These are phyloP conservation scores for Oryza nivara DNA, from an alignment of 176 grass and related monocot genomes.

Conservation along the genomic window DNA sequence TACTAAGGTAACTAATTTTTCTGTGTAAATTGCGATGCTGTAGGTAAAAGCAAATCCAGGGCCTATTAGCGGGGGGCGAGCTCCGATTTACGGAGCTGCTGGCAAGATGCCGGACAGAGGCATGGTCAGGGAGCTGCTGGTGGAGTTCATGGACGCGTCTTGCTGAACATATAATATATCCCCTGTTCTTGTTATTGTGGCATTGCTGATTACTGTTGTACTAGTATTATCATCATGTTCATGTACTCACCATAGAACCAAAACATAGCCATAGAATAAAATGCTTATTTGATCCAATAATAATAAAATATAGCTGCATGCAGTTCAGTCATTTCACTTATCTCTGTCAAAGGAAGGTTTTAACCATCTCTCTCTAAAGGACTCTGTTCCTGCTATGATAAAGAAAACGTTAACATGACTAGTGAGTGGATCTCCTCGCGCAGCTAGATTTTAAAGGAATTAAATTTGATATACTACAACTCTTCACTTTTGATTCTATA, in stretches of 20 bases:
- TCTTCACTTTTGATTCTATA: too few relatives aligned
- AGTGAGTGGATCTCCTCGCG: too few relatives aligned
- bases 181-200: not conserved
- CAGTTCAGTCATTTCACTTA: not conserved
- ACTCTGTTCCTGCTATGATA: not conserved
- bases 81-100: constrained; percentile 86
- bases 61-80: constrained; percentile 73
- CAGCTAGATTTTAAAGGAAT: too few relatives aligned
- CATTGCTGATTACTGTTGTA: not conserved
- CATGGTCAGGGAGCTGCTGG: constrained; percentile 79
- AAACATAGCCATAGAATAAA: not conserved
- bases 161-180: constrained; percentile 51
- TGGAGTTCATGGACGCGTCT: constrained; percentile 95
- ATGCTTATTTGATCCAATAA: not conserved
- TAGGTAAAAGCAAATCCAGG: constrained; percentile 94
- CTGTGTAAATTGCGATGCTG: not conserved
- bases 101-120: constrained; percentile 99
- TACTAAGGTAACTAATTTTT: not conserved
- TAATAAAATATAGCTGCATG: not conserved
- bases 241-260: not conserved
- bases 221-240: not conserved
- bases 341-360: not conserved
- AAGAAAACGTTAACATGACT: not conserved
- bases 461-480: too few relatives aligned
- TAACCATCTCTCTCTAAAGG: not conserved